phyloP scores from a whole-genome alignment of 768 basidiomycete species.

The Chiua virens region DNA sequence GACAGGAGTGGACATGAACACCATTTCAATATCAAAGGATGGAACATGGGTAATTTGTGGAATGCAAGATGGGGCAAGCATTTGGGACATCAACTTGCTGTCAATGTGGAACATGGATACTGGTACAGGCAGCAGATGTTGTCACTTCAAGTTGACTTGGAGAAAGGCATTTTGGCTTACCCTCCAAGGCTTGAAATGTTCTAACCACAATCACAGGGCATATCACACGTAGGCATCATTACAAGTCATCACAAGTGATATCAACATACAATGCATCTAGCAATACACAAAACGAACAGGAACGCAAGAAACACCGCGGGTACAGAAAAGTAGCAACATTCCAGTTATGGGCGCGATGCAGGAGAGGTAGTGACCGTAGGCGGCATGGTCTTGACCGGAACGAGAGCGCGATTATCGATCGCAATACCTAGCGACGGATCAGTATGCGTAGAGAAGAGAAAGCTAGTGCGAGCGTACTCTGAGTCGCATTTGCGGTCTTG shows the following conservation, averaged over 20 bases:
- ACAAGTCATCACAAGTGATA: constrained; percentile 6
- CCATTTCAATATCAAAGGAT: too few relatives aligned
- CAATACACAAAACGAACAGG: neutral
- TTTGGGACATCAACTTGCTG: too few relatives aligned
- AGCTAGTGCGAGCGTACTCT: constrained; percentile 46
- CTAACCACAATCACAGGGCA: too few relatives aligned
- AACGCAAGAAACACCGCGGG: neutral
- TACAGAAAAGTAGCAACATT: constrained; percentile 1
- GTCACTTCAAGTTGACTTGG: too few relatives aligned
- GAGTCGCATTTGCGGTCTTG: constrained; percentile 91
- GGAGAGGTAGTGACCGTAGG: neutral
- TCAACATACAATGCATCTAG: constrained; percentile 1
- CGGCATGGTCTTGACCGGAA: constrained; percentile 19
- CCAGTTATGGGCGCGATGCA: neutral
- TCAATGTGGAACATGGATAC: too few relatives aligned
- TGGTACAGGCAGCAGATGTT: too few relatives aligned
- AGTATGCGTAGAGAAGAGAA: neutral
- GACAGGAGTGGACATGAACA: too few relatives aligned
- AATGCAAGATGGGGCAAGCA: too few relatives aligned
- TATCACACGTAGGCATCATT: too few relatives aligned
- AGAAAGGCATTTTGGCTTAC: too few relatives aligned
- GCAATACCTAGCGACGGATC: constrained; percentile 56
- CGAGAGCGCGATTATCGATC: constrained; percentile 72
- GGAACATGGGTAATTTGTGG: too few relatives aligned
- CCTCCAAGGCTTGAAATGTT: too few relatives aligned